Evolutionary conservation across 2,329 filamentous ascomycete species (phyloP).

Genomic region (Incumbomyces delicatus): DNA sequence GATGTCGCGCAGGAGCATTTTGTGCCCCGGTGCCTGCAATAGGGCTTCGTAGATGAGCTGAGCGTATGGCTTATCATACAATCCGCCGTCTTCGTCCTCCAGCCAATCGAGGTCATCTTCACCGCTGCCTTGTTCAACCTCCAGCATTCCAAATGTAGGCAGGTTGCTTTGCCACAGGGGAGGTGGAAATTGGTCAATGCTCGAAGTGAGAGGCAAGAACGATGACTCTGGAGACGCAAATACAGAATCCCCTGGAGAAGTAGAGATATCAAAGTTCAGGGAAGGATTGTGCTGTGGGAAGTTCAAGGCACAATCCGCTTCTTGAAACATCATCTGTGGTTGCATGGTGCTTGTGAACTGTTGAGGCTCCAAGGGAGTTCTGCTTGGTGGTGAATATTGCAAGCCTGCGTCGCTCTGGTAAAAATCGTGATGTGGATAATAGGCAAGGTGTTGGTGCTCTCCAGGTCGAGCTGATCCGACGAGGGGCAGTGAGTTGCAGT

Average conservation of each 20-base stretch:
- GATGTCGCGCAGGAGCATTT: slow-evolving; percentile 73
- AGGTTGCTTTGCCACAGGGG: neutral
- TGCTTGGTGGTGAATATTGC: neutral
- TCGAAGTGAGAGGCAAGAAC: neutral
- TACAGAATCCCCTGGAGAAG: neutral
- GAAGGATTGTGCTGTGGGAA: neutral
- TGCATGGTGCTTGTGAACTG: neutral
- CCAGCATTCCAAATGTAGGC: neutral
- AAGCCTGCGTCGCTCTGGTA: neutral
- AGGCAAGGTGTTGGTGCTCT: neutral
- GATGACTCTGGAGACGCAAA: neutral
- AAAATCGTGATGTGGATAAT: neutral
- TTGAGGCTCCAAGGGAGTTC: neutral
- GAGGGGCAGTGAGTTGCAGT: neutral
- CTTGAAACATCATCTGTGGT: slow-evolving; percentile 4
- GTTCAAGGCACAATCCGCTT: neutral
- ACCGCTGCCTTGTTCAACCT: neutral
- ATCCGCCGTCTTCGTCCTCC: slow-evolving; percentile 22
- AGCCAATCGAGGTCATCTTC: neutral
- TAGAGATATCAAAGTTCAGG: neutral
- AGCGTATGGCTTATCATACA: slow-evolving; percentile 61
- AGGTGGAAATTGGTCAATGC: neutral
- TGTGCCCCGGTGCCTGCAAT: slow-evolving; percentile 53
- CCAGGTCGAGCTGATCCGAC: slow-evolving; percentile 1
- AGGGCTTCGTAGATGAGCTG: slow-evolving; percentile 70